Evolutionary conservation across 805 yeast genomes (phyloP), one percentile per base, ranked within the genome.

Genomic region (Myxozyma nipponensis): DNA sequence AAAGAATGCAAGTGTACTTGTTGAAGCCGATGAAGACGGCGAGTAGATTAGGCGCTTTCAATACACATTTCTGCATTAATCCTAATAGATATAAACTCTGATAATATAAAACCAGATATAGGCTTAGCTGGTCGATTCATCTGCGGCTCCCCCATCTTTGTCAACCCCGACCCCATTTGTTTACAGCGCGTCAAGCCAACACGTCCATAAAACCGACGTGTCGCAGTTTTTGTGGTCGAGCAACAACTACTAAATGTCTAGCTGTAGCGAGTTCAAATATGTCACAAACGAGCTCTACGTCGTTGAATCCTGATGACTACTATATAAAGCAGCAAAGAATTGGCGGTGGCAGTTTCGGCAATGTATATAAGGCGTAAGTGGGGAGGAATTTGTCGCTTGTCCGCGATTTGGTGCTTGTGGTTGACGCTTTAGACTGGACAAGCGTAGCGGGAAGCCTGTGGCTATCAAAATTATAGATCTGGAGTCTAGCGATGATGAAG

Each of bases 391-490:
- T 19, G 4, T 23, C 10, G 19, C 24, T 5, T 13, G 4, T 39
- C 4, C 40, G 7, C 17, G 17, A n/a, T 3, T 28, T 13, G 32
- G 32, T 28, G 13, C 13, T n/a, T n/a, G 13, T 28, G 13, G 32
- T 13, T 28, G 13, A 28, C 13, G 32, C 32, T 28, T 26, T 41
- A 57, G 59, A 24, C 28, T 53, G 15, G 73, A 73, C 22, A 64
- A 65, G 17, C 55, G 53, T 4, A 67, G 73, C 1, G 67, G 71
- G 3, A 61, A 69, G 21, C 62, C 76, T 1, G 90, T 87, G 25
- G 98, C 98, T 2, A 76, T 93, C n/a, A 91, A 91, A 66, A 83
- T 86, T 24, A 77, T 93, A 34, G 84, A 88, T 63, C 69, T 90
- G 37, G 98, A 93, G 52, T 82, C 81, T 30, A 73, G 85, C 2